phyloP scores from a whole-genome alignment of 2,329 filamentous ascomycete genomes.

The Colletotrichum tanaceti region DNA sequence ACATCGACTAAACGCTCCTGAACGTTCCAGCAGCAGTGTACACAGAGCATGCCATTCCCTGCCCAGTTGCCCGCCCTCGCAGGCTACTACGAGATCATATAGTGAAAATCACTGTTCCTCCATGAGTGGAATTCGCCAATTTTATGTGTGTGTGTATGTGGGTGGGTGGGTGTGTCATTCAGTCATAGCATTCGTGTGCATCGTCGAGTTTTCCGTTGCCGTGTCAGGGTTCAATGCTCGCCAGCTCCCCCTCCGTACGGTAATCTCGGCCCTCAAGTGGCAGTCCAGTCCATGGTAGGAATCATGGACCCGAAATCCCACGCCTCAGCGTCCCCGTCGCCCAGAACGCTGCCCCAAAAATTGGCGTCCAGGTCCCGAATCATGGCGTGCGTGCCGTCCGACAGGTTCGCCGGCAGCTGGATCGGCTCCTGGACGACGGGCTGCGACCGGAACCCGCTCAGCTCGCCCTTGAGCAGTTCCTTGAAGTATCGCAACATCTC shows the following conservation, averaged over 20 bases:
- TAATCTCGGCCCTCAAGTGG: conserved; percentile 20
- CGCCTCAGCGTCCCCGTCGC: conserved; percentile 27
- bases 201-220: background rate
- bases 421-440: conserved; percentile 25
- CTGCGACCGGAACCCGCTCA: conserved; percentile 22
- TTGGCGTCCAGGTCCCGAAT: conserved; percentile 45
- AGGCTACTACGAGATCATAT: background rate
- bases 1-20: background rate
- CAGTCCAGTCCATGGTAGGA: conserved; percentile 39
- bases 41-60: background rate
- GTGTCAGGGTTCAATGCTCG: too few species aligned
- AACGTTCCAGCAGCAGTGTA: background rate
- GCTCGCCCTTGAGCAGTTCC: conserved; percentile 37
- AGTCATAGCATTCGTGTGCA: conserved; percentile 9
- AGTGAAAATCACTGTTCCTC: background rate
- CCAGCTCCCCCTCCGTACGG: too few species aligned
- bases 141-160: too few species aligned
- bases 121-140: background rate
- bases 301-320: conserved; percentile 25
- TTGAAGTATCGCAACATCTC: conserved; percentile 40
- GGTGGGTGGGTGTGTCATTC: background rate
- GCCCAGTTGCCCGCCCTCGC: background rate
- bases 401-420: conserved; percentile 40
- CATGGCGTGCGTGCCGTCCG: conserved; percentile 42
- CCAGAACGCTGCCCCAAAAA: conserved; percentile 39